A percentile compares a stretch with the other conserved stretches of the same genome.
Evolutionary conservation across 306 rosid genomes (phyloP).

Genomic region (Macrotyloma uniflorum): DNA sequence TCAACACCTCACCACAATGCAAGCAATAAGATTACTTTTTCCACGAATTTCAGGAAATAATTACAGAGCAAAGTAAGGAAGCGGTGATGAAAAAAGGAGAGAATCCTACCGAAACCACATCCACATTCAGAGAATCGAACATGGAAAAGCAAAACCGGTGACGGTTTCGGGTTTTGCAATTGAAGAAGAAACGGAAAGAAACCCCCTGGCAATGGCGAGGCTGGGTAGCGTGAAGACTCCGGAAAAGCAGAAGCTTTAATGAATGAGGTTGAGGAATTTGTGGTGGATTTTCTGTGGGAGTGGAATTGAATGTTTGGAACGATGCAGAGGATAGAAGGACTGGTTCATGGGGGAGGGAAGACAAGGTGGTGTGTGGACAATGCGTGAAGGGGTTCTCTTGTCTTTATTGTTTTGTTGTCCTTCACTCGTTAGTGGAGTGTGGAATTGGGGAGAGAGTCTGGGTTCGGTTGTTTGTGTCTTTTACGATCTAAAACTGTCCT

Average conservation of each 20-base stretch:
- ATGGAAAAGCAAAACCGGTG: conserved; percentile 37
- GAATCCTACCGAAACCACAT: conserved; percentile 45
- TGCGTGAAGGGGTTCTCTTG: conserved; percentile 68
- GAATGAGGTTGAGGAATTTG: neutral
- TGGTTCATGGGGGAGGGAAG: conserved; percentile 44
- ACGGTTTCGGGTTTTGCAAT: conserved; percentile 67
- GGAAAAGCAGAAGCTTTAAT: neutral
- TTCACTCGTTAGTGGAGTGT: conserved; percentile 60
- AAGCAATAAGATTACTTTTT: neutral
- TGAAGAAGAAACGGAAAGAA: conserved; percentile 46
- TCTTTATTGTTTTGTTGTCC: conserved; percentile 72
- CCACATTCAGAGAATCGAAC: conserved; percentile 21
- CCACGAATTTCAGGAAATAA: conserved; percentile 2
- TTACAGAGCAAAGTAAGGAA: conserved; percentile 14
- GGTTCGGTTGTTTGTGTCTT: conserved; percentile 21
- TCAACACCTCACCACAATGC: conserved; percentile 13
- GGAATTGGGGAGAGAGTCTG: conserved; percentile 51
- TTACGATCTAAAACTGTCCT: neutral
- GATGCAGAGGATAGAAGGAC: conserved; percentile 14
- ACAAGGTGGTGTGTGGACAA: conserved; percentile 51
- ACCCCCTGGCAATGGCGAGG: conserved; percentile 45
- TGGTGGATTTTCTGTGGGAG: neutral
- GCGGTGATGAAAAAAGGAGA: neutral
- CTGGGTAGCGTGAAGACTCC: conserved; percentile 33
- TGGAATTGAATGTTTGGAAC: conserved; percentile 41